Evolutionary conservation across 345 rosid genomes (phyloP).

Genomic region (Trapa incisa): DNA sequence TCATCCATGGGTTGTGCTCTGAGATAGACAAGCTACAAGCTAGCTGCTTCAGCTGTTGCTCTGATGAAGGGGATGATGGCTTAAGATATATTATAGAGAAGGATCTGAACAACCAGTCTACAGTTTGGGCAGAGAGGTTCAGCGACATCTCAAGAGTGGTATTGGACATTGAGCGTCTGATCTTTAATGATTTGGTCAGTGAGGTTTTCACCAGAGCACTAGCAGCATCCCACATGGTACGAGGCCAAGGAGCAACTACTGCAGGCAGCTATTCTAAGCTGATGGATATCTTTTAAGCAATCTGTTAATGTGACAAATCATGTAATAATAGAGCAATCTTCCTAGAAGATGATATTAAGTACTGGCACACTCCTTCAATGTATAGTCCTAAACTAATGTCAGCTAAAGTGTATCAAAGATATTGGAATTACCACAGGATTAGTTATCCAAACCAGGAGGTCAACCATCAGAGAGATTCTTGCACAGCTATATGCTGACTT

Average conservation of each 20-base stretch:
- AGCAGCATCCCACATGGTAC: constrained; percentile 16
- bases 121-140: constrained; percentile 30
- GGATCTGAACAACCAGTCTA: constrained; percentile 39
- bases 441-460: not conserved
- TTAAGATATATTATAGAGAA: constrained; percentile 31
- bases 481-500: not conserved
- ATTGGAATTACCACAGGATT: not conserved
- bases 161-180: constrained; percentile 58
- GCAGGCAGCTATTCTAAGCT: constrained; percentile 38
- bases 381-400: not conserved
- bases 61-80: constrained; percentile 28
- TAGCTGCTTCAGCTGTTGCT: constrained; percentile 13
- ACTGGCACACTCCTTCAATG: not conserved
- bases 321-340: not conserved
- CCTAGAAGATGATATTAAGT: not conserved
- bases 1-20: constrained; percentile 45
- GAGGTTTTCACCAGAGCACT: constrained; percentile 40
- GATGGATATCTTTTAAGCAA: not conserved
- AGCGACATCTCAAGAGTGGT: constrained; percentile 50
- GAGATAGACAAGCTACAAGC: constrained; percentile 53
- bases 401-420: not conserved
- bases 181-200: constrained; percentile 69
- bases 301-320: not conserved
- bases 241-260: constrained; percentile 18
- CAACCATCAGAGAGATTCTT: too few species aligned